phyloP scores from a whole-genome alignment of 108 stramenopile species.

The Cylindrotheca closterium region DNA sequence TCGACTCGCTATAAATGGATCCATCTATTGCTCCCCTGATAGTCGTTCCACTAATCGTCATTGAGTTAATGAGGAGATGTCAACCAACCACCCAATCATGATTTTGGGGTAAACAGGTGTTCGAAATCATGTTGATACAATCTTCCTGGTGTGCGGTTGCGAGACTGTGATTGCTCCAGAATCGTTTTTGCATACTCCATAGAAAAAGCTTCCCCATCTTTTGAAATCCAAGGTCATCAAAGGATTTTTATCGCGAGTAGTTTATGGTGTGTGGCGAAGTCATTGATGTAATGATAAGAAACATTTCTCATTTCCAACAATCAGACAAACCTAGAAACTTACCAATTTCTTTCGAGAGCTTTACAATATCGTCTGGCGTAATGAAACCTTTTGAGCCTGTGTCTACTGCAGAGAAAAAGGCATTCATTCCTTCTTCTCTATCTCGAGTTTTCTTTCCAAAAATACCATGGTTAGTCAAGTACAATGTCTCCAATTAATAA shows the following conservation, averaged over 20 bases:
- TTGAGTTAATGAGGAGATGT: too few relatives aligned
- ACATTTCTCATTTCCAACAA: not conserved
- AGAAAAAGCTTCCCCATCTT: not conserved
- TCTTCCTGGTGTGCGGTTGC: not conserved
- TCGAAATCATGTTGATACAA: not conserved
- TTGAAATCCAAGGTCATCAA: not conserved
- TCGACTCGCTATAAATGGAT: too few relatives aligned
- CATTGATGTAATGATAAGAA: not conserved
- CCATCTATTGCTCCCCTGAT: too few relatives aligned
- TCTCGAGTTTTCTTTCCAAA: not conserved
- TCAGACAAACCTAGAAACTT: not conserved
- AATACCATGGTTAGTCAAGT: not conserved
- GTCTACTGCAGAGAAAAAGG: slow-evolving; percentile 12
- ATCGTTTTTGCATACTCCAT: slow-evolving; percentile 1
- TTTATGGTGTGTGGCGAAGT: not conserved
- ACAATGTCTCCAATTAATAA: too few relatives aligned
- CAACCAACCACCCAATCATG: too few relatives aligned
- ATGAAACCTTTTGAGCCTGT: slow-evolving; percentile 21
- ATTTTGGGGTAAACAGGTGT: slow-evolving; percentile 3
- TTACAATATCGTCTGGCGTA: slow-evolving; percentile 2
- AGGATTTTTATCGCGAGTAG: not conserved
- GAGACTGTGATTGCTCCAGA: not conserved
- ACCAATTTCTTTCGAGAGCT: slow-evolving; percentile 9
- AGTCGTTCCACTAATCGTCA: too few relatives aligned
- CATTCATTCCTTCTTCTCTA: slow-evolving; percentile 3